These are phyloP conservation scores for Iberis pinnata DNA, from an alignment of 345 rosid genomes.

Conservation along the genomic window DNA sequence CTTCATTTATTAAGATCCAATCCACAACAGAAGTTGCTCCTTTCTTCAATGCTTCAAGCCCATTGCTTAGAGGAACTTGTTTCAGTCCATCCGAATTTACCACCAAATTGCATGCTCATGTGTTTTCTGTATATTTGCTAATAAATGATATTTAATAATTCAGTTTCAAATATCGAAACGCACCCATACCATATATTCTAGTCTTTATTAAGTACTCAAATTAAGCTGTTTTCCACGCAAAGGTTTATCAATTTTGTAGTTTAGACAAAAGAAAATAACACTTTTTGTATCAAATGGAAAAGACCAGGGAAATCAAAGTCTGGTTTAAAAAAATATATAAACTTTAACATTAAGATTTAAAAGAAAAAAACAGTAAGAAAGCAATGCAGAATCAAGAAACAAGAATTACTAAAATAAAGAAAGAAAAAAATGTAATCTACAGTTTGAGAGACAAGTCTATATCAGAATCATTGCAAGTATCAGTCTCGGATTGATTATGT, in stretches of 20 bases:
- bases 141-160: not conserved
- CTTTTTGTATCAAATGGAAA: slow-evolving; percentile 7
- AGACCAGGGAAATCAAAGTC: slow-evolving; percentile 3
- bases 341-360: slow-evolving; percentile 1
- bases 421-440: slow-evolving; percentile 14
- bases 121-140: slow-evolving; percentile 2
- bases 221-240: slow-evolving; percentile 7
- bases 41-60: too few species aligned
- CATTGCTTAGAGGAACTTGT: too few species aligned
- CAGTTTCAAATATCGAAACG: not conserved
- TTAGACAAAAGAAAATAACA: not conserved
- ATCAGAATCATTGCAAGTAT: slow-evolving; percentile 18
- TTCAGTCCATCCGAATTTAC: too few species aligned
- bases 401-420: not conserved
- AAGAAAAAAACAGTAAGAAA: not conserved
- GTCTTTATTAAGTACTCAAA: slow-evolving; percentile 8
- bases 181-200: not conserved
- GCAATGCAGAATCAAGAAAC: slow-evolving; percentile 8
- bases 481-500: slow-evolving; percentile 14
- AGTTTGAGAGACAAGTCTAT: slow-evolving; percentile 29
- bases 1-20: too few species aligned
- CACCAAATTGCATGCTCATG: too few species aligned
- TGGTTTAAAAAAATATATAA: slow-evolving; percentile 1
- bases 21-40: too few species aligned
- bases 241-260: slow-evolving; percentile 8